A percentile compares a stretch with the other conserved stretches of the same genome.
phyloP scores from a whole-genome alignment of 2,329 filamentous ascomycete species.

The Aspergillus hiratsukae region DNA sequence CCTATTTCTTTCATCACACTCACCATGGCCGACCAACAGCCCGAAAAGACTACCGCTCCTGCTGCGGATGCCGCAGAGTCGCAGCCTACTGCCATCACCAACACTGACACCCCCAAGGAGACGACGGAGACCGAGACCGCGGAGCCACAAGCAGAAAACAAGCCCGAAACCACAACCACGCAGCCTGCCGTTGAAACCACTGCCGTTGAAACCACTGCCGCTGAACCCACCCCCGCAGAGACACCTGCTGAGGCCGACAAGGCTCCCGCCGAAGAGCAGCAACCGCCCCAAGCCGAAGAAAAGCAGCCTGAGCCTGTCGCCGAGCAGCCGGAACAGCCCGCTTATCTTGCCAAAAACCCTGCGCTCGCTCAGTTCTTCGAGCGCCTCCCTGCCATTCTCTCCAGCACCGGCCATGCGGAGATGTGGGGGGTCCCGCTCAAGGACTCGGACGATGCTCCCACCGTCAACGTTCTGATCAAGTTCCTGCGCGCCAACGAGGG shows the following conservation, averaged over 20 bases:
- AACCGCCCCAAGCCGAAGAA: not conserved
- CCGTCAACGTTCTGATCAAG: constrained; percentile 83
- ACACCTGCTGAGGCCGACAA: constrained; percentile 8
- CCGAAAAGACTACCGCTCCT: constrained; percentile 15
- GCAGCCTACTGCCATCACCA: constrained; percentile 5
- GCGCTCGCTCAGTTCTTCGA: constrained; percentile 55
- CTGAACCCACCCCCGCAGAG: not conserved
- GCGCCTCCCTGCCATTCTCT: constrained; percentile 55
- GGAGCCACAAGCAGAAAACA: constrained; percentile 6
- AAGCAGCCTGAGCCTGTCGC: not conserved
- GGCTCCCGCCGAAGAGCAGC: not conserved
- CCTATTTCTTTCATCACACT: constrained; percentile 2
- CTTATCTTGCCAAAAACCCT: constrained; percentile 34
- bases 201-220: constrained; percentile 5
- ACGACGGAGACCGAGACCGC: not conserved
- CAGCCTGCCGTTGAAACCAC: constrained; percentile 3
- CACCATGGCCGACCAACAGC: constrained; percentile 18
- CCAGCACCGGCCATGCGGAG: constrained; percentile 61
- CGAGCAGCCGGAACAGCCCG: constrained; percentile 26
- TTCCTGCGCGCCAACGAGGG: constrained; percentile 86
- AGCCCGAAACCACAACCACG: constrained; percentile 5
- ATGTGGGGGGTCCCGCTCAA: constrained; percentile 79
- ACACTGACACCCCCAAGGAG: constrained; percentile 1
- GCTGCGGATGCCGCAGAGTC: constrained; percentile 5
- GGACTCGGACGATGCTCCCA: constrained; percentile 58